phyloP scores from a whole-genome alignment of 768 basidiomycete genomes.

The Trametes meyenii region DNA sequence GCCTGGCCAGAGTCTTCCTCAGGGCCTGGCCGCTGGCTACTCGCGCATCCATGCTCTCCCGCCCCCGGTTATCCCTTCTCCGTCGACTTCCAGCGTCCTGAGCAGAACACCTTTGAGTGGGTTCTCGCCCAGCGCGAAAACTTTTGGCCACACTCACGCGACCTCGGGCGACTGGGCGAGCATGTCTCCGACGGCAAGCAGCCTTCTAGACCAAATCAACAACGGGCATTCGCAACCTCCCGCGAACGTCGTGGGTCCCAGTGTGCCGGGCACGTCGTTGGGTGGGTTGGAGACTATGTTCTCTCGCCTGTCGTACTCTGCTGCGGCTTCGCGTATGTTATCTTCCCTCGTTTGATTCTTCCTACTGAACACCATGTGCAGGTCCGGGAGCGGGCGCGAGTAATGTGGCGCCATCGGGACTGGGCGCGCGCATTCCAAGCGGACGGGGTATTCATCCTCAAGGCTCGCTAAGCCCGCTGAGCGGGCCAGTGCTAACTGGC shows the following conservation, averaged over 20 bases:
- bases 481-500: constrained; percentile 58
- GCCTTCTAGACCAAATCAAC: constrained; percentile 30
- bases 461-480: constrained; percentile 59
- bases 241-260: background rate
- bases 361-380: background rate
- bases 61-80: constrained; percentile 40
- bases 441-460: constrained; percentile 41
- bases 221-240: constrained; percentile 21
- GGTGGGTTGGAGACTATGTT: constrained; percentile 54
- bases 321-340: constrained; percentile 36
- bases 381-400: constrained; percentile 14
- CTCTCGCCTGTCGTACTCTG: constrained; percentile 59
- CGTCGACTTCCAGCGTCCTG: constrained; percentile 36
- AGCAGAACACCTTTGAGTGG: constrained; percentile 30
- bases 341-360: constrained; percentile 11
- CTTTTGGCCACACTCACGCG: constrained; percentile 24
- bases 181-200: constrained; percentile 31
- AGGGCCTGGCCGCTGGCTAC: constrained; percentile 89
- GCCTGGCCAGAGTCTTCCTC: constrained; percentile 88
- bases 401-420: constrained; percentile 23
- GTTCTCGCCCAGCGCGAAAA: constrained; percentile 32
- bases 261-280: constrained; percentile 12
- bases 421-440: constrained; percentile 32
- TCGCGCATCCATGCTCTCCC: constrained; percentile 83
- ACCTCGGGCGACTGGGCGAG: constrained; percentile 36